Percentiles rank a stretch among this genome's conserved stretches.
Conservation (phyloP, 2,329 filamentous ascomycete species). For the Xylariaceae sp. region DNA sequence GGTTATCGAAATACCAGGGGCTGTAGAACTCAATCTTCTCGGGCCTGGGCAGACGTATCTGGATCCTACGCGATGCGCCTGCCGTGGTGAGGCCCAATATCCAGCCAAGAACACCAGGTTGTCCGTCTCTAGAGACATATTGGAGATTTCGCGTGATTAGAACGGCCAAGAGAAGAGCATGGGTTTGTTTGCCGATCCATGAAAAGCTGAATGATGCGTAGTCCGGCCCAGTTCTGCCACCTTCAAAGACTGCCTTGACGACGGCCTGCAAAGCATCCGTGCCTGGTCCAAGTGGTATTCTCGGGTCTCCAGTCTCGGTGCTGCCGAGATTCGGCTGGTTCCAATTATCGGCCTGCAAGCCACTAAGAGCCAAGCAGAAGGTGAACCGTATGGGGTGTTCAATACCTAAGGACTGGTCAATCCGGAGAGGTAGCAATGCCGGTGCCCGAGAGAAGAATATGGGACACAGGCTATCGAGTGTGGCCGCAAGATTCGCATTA, state of each 20-base stretch:
- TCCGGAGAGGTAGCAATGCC: conserved; percentile 2
- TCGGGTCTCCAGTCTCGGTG: conserved; percentile 1
- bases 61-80: not conserved
- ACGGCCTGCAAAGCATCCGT: conserved; percentile 2
- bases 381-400: conserved; percentile 10
- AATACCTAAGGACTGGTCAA: conserved; percentile 5
- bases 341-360: conserved; percentile 2
- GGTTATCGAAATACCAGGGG: conserved; percentile 7
- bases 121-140: conserved; percentile 1
- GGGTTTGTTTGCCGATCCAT: conserved; percentile 11
- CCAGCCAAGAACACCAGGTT: not conserved
- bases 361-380: conserved; percentile 10
- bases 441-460: conserved; percentile 4
- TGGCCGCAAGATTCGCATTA: conserved; percentile 1
- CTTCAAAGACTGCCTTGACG: conserved; percentile 4
- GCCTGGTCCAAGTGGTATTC: conserved; percentile 1
- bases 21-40: conserved; percentile 9
- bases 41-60: conserved; percentile 5
- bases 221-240: not conserved
- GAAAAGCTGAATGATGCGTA: conserved; percentile 7
- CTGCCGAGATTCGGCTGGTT: not conserved
- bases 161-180: conserved; percentile 7
- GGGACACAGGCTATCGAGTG: conserved; percentile 6
- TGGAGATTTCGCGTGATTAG: conserved; percentile 7
- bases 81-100: not conserved